These are phyloP conservation scores for Poterioochromonas sp. DNA, from an alignment of 352 stramenopile genomes.

Conservation along the genomic window DNA sequence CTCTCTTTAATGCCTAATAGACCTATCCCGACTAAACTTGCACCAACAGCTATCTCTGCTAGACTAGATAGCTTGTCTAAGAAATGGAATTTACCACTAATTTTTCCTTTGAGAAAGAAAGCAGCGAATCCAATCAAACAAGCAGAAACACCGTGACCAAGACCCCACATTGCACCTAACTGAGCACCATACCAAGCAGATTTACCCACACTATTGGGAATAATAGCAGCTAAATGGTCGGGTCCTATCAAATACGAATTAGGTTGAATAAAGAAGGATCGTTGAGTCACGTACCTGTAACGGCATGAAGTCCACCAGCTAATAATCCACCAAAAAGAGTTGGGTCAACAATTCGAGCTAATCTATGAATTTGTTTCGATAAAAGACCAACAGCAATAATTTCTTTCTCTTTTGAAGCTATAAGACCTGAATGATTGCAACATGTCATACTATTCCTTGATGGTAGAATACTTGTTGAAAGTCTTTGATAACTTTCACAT, in stretches of 20 bases:
- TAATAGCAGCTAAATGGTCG: constrained; percentile 63
- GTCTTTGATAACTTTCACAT: not conserved
- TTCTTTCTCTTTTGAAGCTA: not conserved
- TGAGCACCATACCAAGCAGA: constrained; percentile 55
- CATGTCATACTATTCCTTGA: not conserved
- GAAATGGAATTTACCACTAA: constrained; percentile 44
- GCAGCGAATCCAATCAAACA: constrained; percentile 57
- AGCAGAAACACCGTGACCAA: constrained; percentile 63
- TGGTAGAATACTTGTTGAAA: not conserved
- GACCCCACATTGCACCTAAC: constrained; percentile 62
- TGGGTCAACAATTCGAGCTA: not conserved
- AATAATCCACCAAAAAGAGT: not conserved
- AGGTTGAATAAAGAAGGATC: too few species aligned
- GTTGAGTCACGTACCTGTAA: constrained; percentile 14
- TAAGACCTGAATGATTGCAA: not conserved
- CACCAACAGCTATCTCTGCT: constrained; percentile 59
- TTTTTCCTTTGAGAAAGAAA: constrained; percentile 59
- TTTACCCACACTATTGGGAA: constrained; percentile 61
- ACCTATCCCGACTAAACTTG: constrained; percentile 63
- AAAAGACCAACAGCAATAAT: not conserved
- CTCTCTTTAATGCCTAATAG: constrained; percentile 63
- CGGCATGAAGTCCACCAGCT: not conserved
- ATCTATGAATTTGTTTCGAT: not conserved
- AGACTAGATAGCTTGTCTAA: constrained; percentile 43
- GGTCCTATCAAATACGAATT: too few species aligned